Base-by-base conservation (phyloP, 2,329 filamentous ascomycete genomes). In the Huntiella savannae region DNA sequence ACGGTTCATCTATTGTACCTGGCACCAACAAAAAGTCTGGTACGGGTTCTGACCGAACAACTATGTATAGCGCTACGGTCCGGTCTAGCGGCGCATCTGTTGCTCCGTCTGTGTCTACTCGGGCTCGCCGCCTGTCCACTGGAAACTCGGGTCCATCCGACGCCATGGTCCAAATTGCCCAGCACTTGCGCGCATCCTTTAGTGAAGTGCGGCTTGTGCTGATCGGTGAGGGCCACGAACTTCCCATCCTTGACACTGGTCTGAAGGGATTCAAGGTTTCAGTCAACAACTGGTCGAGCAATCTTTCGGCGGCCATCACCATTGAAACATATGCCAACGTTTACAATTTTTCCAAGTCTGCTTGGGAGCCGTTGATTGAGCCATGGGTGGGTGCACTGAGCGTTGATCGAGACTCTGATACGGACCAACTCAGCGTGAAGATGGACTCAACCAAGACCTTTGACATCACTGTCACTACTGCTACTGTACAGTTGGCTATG, bases 341-440 rank as follows among this genome's bases (percentile, higher is more conserved):
- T 19, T 98, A 94, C 68, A 98, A 98, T 62, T 98, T 98, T 63
- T 91, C 91, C 11, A 98, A 98, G 60, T 98, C 91, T 0, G 85
- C 86, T 3, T 98, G 91, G 91, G 91, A 98, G 60, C 91, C 91
- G 3, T 64, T 98, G 33, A 76, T 98, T 19, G 91, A 98, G 59
- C 92, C 92, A 5, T 98, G 91, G 91, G 78, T 88, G 53, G 69
- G 96, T n/a, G 86, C 86, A 2, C 77, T 98, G 53, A 84, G 92
- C 52, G 75, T 96, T 59, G 77, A 82, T 1, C 87, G 79, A 54
- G 79, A 91, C 49, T 70, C 77, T 19, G 71, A 75, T 37, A 82
- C 79, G 0, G 82, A 88, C 34, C 69, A 82, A 44, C 65, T 95
- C 50, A 82, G 84, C 0, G 69, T 98, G 13, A 87, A 96, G 48